Evolutionary conservation across 306 rosid species (phyloP).

Genomic region (Trifolium fragiferum): DNA sequence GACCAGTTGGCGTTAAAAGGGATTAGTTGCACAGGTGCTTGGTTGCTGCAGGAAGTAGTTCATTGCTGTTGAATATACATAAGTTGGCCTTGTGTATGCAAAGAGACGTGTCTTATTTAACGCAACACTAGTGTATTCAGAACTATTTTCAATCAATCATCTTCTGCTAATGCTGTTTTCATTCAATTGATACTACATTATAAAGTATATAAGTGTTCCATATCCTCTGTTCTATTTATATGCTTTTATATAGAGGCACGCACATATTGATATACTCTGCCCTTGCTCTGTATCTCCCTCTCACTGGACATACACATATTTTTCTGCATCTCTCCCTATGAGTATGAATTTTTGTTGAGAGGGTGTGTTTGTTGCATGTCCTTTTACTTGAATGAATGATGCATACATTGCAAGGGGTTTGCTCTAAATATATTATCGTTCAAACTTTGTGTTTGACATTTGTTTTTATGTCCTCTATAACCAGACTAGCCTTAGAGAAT

Average conservation of each 20-base stretch:
- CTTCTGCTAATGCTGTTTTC: not conserved
- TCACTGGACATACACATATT: not conserved
- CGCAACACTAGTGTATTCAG: not conserved
- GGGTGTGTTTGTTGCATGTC: constrained; percentile 12
- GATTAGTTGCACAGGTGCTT: not conserved
- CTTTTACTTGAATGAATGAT: constrained; percentile 1
- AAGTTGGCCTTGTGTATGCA: not conserved
- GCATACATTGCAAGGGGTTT: not conserved
- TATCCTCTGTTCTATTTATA: not conserved
- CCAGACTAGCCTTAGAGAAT: constrained; percentile 76
- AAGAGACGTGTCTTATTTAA: not conserved
- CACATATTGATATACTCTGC: not conserved
- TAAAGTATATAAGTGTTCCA: not conserved
- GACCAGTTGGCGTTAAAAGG: not conserved
- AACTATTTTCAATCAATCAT: constrained; percentile 2
- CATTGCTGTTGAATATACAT: not conserved
- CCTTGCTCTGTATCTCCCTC: not conserved
- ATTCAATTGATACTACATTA: not conserved
- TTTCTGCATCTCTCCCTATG: not conserved
- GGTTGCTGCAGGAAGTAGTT: not conserved
- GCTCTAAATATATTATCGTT: not conserved
- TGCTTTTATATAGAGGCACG: not conserved
- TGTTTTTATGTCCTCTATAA: not conserved
- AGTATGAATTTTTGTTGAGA: not conserved
- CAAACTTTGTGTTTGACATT: not conserved